Conservation (phyloP, 345 rosid species). For the Salix exigua region DNA sequence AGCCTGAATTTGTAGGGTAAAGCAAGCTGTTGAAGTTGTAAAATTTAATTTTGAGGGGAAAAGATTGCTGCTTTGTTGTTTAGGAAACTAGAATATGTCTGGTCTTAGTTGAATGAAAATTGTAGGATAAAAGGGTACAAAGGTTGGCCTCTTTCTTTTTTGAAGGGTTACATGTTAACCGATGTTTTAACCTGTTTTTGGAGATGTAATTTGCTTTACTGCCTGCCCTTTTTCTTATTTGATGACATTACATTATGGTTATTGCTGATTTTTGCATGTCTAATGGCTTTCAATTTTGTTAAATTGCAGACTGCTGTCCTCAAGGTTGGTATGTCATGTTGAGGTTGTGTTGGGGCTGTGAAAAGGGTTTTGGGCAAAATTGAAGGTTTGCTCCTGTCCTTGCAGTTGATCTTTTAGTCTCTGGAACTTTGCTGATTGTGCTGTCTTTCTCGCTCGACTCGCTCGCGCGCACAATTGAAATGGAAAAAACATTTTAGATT, state of each 20-base stretch:
- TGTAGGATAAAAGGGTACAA: neutral
- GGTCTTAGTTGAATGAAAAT: neutral
- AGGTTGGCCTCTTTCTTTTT: neutral
- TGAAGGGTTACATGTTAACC: neutral
- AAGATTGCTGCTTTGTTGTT: neutral
- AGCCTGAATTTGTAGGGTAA: neutral
- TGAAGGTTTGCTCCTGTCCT: slow-evolving; percentile 51
- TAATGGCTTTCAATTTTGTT: slow-evolving; percentile 2
- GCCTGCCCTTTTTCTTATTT: neutral
- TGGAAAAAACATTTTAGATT: neutral
- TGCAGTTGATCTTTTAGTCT: neutral
- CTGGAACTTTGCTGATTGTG: neutral
- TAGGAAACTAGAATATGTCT: neutral
- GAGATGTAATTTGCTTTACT: neutral
- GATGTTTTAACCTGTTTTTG: neutral
- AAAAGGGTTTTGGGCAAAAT: slow-evolving; percentile 78
- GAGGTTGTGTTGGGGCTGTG: slow-evolving; percentile 80
- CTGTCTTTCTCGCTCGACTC: neutral
- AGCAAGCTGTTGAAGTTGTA: neutral
- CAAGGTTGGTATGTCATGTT: slow-evolving; percentile 81
- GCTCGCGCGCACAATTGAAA: neutral
- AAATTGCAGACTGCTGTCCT: slow-evolving; percentile 67
- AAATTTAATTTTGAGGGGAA: neutral
- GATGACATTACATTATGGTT: neutral
- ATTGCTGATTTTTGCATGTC: neutral